phyloP scores from a whole-genome alignment of 2,329 filamentous ascomycete species.

The Pseudocercospora vitis region DNA sequence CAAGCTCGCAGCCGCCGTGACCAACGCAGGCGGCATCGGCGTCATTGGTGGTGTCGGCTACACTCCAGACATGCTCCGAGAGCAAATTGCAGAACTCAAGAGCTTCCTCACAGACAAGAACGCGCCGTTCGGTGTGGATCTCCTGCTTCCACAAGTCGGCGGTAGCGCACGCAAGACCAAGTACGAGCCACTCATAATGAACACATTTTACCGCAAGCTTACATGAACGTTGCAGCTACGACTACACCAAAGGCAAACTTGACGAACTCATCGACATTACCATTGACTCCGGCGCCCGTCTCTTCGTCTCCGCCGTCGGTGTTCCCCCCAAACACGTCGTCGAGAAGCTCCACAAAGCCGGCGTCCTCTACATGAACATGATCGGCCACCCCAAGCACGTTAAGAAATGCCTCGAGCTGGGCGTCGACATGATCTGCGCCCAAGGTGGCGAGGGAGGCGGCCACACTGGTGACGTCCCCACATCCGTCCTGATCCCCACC shows the following conservation, averaged over 20 bases:
- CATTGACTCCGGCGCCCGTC: conserved; percentile 84
- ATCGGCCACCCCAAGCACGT: conserved; percentile 99
- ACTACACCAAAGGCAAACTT: conserved; percentile 99
- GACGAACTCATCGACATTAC: conserved; percentile 85
- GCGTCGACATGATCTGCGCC: conserved; percentile 94
- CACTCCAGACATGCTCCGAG: conserved; percentile 93
- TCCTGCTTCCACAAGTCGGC: conserved; percentile 91
- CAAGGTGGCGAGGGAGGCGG: conserved; percentile 97
- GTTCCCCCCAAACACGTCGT: conserved; percentile 84
- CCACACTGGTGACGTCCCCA: conserved; percentile 76
- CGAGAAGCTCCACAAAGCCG: conserved; percentile 81
- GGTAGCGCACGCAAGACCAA: conserved; percentile 95
- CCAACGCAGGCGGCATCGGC: conserved; percentile 93
- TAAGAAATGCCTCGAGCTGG: conserved; percentile 88
- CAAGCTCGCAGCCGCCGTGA: conserved; percentile 92
- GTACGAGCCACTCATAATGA: conserved; percentile 43
- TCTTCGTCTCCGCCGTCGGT: conserved; percentile 98
- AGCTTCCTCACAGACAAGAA: conserved; percentile 83
- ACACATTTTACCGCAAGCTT: not conserved
- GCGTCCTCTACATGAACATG: conserved; percentile 99
- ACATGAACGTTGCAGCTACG: conserved; percentile 65
- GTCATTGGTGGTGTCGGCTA: conserved; percentile 96
- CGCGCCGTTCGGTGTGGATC: conserved; percentile 90
- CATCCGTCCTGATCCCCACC: conserved; percentile 85
- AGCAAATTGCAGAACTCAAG: conserved; percentile 95